A percentile compares a stretch with the other conserved stretches of the same genome.
phyloP scores from a whole-genome alignment of 345 rosid genomes.

The Corymbia maculata region DNA sequence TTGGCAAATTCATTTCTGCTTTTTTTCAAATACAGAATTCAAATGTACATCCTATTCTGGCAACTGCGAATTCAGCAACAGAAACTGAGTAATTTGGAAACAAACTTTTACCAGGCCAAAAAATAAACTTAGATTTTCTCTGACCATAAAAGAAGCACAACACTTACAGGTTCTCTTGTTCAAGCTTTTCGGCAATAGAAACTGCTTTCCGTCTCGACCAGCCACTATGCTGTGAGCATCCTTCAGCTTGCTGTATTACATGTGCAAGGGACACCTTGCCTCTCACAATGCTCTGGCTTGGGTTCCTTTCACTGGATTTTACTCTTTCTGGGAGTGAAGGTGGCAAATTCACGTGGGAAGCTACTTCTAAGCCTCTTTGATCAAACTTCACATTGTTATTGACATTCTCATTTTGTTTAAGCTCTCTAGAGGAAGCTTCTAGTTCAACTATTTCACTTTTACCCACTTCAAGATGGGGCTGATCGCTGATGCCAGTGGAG shows the following conservation, averaged over 20 bases:
- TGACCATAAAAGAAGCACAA: neutral
- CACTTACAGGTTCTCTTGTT: slow-evolving; percentile 89
- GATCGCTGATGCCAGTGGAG: neutral
- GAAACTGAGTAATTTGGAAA: neutral
- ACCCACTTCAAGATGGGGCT: slow-evolving; percentile 16
- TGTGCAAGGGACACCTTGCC: slow-evolving; percentile 85
- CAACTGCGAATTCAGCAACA: neutral
- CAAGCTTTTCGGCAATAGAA: slow-evolving; percentile 88
- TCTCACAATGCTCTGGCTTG: slow-evolving; percentile 76
- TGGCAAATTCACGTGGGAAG: slow-evolving; percentile 10
- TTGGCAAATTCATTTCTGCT: neutral
- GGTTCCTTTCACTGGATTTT: slow-evolving; percentile 38
- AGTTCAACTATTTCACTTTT: slow-evolving; percentile 73
- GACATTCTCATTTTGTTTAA: neutral
- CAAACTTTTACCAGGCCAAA: neutral
- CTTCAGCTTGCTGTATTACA: slow-evolving; percentile 88
- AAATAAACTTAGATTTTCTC: neutral
- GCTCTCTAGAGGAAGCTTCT: slow-evolving; percentile 30
- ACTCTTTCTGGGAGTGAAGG: slow-evolving; percentile 12
- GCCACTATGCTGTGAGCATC: slow-evolving; percentile 46
- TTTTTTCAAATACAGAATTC: neutral
- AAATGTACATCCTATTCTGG: neutral
- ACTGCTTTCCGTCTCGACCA: slow-evolving; percentile 89
- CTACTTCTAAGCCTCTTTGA: slow-evolving; percentile 10
- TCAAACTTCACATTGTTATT: neutral